phyloP scores from a whole-genome alignment of 1,139 yeast genomes.

The Diutina scorzettiae region DNA sequence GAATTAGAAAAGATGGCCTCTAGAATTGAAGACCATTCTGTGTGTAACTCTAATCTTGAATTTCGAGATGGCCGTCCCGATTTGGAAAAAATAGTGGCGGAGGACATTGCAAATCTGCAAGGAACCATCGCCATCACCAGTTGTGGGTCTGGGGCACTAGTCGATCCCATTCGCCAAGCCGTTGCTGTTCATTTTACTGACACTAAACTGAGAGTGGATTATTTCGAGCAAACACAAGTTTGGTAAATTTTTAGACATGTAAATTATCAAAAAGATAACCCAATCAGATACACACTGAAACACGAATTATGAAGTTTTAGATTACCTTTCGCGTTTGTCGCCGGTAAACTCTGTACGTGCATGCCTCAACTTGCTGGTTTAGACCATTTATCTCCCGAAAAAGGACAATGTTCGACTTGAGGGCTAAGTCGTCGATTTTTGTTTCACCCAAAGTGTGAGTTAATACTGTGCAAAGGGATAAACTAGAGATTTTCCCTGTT shows the following conservation, averaged over 20 bases:
- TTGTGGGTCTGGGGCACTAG: constrained; percentile 10
- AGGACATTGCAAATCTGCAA: constrained; percentile 7
- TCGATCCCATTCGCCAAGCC: constrained; percentile 9
- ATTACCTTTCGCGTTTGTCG: too few species aligned
- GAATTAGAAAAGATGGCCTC: not conserved
- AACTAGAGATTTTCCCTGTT: too few species aligned
- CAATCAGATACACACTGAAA: too few species aligned
- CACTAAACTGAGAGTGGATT: constrained; percentile 10
- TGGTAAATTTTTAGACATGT: constrained; percentile 8
- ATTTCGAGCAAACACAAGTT: constrained; percentile 10
- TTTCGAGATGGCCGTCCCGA: constrained; percentile 33
- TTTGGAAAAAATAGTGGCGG: constrained; percentile 7
- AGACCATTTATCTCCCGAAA: too few species aligned
- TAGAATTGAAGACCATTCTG: not conserved
- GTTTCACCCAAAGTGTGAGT: too few species aligned
- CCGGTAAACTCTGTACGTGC: too few species aligned
- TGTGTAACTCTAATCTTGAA: constrained; percentile 17
- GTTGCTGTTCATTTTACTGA: constrained; percentile 9
- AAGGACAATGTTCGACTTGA: too few species aligned
- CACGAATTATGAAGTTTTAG: too few species aligned
- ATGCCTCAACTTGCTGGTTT: too few species aligned
- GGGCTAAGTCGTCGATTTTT: too few species aligned
- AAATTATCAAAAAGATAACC: too few species aligned
- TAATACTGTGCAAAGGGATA: too few species aligned
- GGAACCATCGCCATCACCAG: constrained; percentile 9